A percentile compares a stretch with the other conserved stretches of the same genome.
Evolutionary conservation across 1,139 yeast species (phyloP).

Genomic region (Nakaseomyces glabratus): DNA sequence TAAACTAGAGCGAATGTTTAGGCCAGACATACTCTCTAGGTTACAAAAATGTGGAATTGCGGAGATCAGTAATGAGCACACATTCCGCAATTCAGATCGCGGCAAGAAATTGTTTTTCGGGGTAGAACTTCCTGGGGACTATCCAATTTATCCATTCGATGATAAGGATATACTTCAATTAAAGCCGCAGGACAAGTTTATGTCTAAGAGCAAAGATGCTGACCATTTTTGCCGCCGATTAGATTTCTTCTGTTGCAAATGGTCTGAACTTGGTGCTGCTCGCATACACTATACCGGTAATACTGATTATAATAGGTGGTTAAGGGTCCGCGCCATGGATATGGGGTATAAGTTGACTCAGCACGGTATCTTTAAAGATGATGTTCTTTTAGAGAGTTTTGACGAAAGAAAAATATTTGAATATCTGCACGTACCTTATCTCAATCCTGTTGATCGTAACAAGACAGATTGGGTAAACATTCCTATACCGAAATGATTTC

Average conservation of each 20-base stretch:
- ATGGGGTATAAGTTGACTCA: slow-evolving; percentile 41
- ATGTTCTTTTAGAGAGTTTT: slow-evolving; percentile 37
- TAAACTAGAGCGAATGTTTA: slow-evolving; percentile 13
- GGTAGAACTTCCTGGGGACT: slow-evolving; percentile 19
- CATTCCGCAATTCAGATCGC: slow-evolving; percentile 11
- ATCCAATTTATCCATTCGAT: slow-evolving; percentile 8
- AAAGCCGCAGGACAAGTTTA: slow-evolving; percentile 16
- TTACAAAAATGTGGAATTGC: slow-evolving; percentile 10
- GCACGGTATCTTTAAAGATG: slow-evolving; percentile 39
- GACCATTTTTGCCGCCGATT: slow-evolving; percentile 42
- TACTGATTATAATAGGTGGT: slow-evolving; percentile 43
- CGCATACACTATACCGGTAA: slow-evolving; percentile 53
- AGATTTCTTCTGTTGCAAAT: slow-evolving; percentile 46
- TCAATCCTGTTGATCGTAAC: slow-evolving; percentile 38
- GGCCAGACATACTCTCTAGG: slow-evolving; percentile 11
- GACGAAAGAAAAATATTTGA: slow-evolving; percentile 44
- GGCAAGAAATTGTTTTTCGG: slow-evolving; percentile 32
- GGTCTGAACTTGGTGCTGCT: slow-evolving; percentile 45
- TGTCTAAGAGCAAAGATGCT: slow-evolving; percentile 17
- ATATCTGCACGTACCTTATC: slow-evolving; percentile 37
- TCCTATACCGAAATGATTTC: no score
- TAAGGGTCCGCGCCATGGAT: slow-evolving; percentile 39
- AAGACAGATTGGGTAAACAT: slow-evolving; percentile 3
- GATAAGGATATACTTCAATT: slow-evolving; percentile 13
- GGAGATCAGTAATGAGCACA: background rate